phyloP scores from a whole-genome alignment of 2,329 filamentous ascomycete genomes.

The Aspergillus texensis region DNA sequence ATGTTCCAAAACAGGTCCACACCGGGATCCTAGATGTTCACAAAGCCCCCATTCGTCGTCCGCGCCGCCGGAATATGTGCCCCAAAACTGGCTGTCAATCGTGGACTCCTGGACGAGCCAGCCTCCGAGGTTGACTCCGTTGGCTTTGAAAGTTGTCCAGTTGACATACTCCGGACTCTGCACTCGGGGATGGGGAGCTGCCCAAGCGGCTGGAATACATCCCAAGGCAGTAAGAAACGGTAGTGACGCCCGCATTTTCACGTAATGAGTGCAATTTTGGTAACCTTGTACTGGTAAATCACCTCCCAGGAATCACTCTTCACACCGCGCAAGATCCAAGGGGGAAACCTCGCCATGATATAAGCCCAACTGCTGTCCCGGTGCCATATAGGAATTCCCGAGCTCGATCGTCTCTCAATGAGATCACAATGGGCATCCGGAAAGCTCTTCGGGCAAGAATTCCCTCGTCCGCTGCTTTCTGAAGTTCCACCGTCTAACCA shows the following conservation, averaged over 20 bases:
- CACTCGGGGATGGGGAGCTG: constrained; percentile 1
- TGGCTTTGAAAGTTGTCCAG: constrained; percentile 22
- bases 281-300: background rate
- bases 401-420: background rate
- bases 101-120: constrained; percentile 31
- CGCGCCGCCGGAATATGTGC: constrained; percentile 21
- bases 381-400: background rate
- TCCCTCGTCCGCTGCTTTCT: background rate
- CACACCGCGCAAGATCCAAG: background rate
- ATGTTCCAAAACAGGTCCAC: constrained; percentile 18
- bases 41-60: constrained; percentile 30
- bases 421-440: background rate
- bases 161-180: constrained; percentile 18
- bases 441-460: background rate
- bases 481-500: background rate
- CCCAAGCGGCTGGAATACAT: background rate
- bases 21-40: constrained; percentile 14
- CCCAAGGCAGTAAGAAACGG: constrained; percentile 5
- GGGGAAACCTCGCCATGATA: background rate
- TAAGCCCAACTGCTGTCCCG: background rate
- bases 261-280: background rate
- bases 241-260: constrained; percentile 2
- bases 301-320: background rate
- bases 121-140: constrained; percentile 22
- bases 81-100: constrained; percentile 28